A percentile compares a stretch with the other conserved stretches of the same genome.
phyloP scores from a whole-genome alignment of 495 filamentous ascomycete genomes.

The Hypoxylon trugodes region DNA sequence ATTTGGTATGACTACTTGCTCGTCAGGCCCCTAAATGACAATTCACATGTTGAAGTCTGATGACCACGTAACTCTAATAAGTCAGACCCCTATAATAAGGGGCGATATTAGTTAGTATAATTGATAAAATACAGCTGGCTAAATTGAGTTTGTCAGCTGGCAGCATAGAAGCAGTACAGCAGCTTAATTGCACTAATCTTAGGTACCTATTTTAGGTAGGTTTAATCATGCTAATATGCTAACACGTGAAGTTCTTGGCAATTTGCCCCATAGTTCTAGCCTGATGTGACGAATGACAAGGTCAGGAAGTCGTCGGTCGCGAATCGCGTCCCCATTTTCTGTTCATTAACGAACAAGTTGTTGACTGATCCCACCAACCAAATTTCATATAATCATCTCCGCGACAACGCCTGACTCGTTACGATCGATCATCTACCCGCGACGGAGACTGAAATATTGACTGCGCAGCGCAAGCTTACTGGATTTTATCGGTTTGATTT shows the following conservation, averaged over 20 bases:
- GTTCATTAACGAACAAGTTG: slow-evolving; percentile 32
- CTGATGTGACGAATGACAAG: slow-evolving; percentile 26
- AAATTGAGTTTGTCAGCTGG: background rate
- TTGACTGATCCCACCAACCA: slow-evolving; percentile 40
- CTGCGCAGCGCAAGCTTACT: slow-evolving; percentile 16
- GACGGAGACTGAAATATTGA: slow-evolving; percentile 1
- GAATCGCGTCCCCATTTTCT: slow-evolving; percentile 44
- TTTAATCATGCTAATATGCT: slow-evolving; percentile 15
- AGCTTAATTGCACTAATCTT: background rate
- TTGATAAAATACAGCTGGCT: background rate
- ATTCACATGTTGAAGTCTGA: background rate
- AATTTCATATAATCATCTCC: slow-evolving; percentile 34
- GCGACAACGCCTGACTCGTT: slow-evolving; percentile 36
- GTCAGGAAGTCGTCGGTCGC: slow-evolving; percentile 33
- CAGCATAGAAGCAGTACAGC: too few relatives aligned
- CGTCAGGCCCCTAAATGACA: background rate
- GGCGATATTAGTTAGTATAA: background rate
- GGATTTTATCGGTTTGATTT: slow-evolving; percentile 5
- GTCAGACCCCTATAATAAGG: background rate
- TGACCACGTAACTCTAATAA: slow-evolving; percentile 8
- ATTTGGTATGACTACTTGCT: background rate
- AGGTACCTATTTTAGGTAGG: background rate
- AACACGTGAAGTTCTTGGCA: slow-evolving; percentile 40
- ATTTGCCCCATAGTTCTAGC: slow-evolving; percentile 14
- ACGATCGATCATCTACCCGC: slow-evolving; percentile 12